Evolutionary conservation across 352 stramenopile species (phyloP).

Genomic region (Phytophthora podocarpi): DNA sequence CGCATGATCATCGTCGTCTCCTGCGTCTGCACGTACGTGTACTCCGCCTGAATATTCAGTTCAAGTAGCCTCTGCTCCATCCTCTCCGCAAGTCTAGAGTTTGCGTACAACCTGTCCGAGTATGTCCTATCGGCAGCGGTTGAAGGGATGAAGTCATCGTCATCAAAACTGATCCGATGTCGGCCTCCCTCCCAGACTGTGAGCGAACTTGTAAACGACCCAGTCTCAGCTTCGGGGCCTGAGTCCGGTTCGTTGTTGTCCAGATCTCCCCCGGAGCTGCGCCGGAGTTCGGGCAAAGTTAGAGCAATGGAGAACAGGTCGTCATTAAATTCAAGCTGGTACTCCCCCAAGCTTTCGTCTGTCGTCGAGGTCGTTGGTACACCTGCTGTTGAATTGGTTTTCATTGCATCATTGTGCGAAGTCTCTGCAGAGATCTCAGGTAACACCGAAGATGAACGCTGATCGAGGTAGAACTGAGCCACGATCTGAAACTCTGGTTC

Average conservation of each 20-base stretch:
- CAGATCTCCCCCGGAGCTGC: conserved; percentile 12
- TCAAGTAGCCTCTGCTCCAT: conserved; percentile 18
- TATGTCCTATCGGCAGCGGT: conserved; percentile 3
- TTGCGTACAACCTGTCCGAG: neutral
- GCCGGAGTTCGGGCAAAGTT: conserved; percentile 22
- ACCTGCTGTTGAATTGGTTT: conserved; percentile 18
- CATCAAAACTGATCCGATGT: conserved; percentile 17
- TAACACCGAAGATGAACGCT: neutral
- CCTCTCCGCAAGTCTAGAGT: neutral
- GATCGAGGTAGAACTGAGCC: conserved; percentile 24
- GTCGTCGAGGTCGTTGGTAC: conserved; percentile 24
- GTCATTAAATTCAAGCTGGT: conserved; percentile 30
- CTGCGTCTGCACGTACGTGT: conserved; percentile 13
- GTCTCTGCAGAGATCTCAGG: neutral
- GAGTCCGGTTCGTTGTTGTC: conserved; percentile 8
- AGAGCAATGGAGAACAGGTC: conserved; percentile 31
- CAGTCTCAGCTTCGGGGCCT: conserved; percentile 1
- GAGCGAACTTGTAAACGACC: conserved; percentile 15
- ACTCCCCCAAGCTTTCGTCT: conserved; percentile 23
- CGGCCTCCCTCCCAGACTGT: conserved; percentile 5
- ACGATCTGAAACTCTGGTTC: conserved; percentile 33
- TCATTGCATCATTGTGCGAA: conserved; percentile 8
- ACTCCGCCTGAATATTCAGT: conserved; percentile 20
- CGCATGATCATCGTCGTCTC: conserved; percentile 20
- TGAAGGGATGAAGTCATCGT: conserved; percentile 31